Evolutionary conservation across 129 eudicot genomes (phyloP).

Genomic region (Gnaphalium uliginosum): DNA sequence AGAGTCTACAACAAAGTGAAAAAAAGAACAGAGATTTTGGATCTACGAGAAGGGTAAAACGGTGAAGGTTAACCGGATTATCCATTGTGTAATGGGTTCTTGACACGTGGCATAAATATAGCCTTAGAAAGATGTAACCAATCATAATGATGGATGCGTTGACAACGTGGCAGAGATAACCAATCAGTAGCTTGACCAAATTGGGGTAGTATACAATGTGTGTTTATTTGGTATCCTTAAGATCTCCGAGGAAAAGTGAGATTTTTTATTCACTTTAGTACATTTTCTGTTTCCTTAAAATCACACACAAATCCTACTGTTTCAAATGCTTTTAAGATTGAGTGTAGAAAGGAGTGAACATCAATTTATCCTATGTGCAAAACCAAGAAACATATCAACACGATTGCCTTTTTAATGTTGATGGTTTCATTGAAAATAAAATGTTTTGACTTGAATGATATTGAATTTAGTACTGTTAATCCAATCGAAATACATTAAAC

Average conservation of each 20-base stretch:
- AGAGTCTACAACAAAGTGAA: slow-evolving; percentile 34
- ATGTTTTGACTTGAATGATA: too few relatives aligned
- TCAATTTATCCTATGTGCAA: slow-evolving; percentile 23
- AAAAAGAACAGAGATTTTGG: slow-evolving; percentile 20
- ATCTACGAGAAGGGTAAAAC: slow-evolving; percentile 46
- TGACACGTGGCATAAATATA: slow-evolving; percentile 31
- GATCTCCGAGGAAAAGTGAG: slow-evolving; percentile 42
- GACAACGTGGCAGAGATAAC: slow-evolving; percentile 67
- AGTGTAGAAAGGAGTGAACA: background rate
- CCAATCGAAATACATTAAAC: too few relatives aligned
- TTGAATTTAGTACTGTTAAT: too few relatives aligned
- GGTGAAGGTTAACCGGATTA: slow-evolving; percentile 30
- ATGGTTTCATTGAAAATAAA: background rate
- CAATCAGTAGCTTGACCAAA: slow-evolving; percentile 68
- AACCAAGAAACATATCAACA: slow-evolving; percentile 17
- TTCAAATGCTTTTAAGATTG: slow-evolving; percentile 19
- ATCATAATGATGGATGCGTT: slow-evolving; percentile 48
- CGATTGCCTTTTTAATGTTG: background rate
- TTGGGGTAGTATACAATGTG: slow-evolving; percentile 47
- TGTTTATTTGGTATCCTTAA: slow-evolving; percentile 41
- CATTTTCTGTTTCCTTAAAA: slow-evolving; percentile 34
- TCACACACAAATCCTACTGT: slow-evolving; percentile 24
- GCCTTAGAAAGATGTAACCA: slow-evolving; percentile 44
- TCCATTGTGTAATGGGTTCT: slow-evolving; percentile 33
- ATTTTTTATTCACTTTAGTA: slow-evolving; percentile 29